Evolutionary conservation across 352 stramenopile genomes (phyloP), one percentile per base, ranked within the genome.

Genomic region (Phytophthora brassicae): DNA sequence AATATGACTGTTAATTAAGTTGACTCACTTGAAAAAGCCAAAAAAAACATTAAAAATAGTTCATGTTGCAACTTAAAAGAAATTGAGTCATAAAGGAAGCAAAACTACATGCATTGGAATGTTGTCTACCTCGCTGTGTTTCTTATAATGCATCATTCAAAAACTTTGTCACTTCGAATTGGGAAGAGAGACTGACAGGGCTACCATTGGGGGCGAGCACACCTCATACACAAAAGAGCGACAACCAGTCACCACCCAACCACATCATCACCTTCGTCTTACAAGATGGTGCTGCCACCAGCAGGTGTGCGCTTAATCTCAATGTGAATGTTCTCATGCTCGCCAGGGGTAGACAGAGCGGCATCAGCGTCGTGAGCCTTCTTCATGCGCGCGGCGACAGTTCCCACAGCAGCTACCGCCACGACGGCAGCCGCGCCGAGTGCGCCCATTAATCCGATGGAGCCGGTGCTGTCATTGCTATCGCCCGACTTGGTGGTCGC

Each of bases 251-350:
- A 48, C 28, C 24, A 38, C 42, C 33, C 48, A 45, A 58, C 52
- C 31, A 43, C 36, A 49, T 58, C 33, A 46, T 9, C 42, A 19
- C n/a, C 8, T 31, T 39, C 19, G 19, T 26, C 68, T 74, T 72
- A 77, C 47, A 79, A 67, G 31, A 79, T 76, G 38, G 71, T 79
- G 64, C 67, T 79, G 45, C 71, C 67, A 28, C 60, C 68, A n/a
- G 67, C 68, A 38, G 71, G 71, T 29, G 71, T 79, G 41, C 51
- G 64, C 60, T 68, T 76, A 43, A 79, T 72, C 56, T 79, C 71
- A 45, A 79, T 67, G 45, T 75, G 68, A 22, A 75, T 75, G 39
- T 70, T 62, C 45, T 67, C 62, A 43, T 50, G 60, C 38, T 75
- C 67, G 14, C 58, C 63, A 14, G 67, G 67, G 16, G 67, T 75